Evolutionary conservation across 352 stramenopile genomes (phyloP).

Genomic region (Globisporangium spiculum): DNA sequence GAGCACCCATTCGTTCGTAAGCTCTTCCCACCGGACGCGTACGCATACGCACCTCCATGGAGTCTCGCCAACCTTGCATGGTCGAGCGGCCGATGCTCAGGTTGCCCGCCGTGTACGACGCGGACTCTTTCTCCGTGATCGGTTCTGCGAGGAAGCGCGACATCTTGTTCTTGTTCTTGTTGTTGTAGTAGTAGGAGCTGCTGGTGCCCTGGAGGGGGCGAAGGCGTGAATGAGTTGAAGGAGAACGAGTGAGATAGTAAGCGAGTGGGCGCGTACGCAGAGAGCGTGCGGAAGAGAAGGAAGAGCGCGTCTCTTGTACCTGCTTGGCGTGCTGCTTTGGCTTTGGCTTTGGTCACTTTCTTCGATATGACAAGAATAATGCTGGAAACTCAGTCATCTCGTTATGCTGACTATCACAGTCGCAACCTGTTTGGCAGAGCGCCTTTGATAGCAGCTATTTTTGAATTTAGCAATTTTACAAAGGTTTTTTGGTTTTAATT

Average conservation of each 20-base stretch:
- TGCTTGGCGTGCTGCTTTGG: background rate
- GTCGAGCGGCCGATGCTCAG: slow-evolving; percentile 63
- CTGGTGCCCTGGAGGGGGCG: background rate
- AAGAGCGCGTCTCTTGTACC: background rate
- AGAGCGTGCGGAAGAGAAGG: background rate
- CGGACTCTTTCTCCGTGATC: slow-evolving; percentile 70
- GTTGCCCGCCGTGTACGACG: slow-evolving; percentile 33
- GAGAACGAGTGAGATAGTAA: background rate
- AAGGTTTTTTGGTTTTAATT: background rate
- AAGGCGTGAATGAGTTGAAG: background rate
- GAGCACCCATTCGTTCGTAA: background rate
- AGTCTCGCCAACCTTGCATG: slow-evolving; percentile 86
- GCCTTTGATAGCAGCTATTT: too few relatives aligned
- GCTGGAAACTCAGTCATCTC: background rate
- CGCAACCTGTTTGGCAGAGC: too few relatives aligned
- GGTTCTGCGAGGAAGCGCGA: slow-evolving; percentile 84
- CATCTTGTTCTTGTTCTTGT: slow-evolving; percentile 32
- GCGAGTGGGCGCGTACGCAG: background rate
- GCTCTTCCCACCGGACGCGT: background rate
- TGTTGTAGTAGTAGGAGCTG: background rate
- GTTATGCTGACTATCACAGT: too few relatives aligned
- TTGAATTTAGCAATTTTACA: too few relatives aligned
- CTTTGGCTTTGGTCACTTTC: background rate
- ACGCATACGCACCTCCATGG: slow-evolving; percentile 63
- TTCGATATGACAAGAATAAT: background rate